A percentile compares a stretch with the other conserved stretches of the same genome.
Evolutionary conservation across 169 alveolate genomes (phyloP).

Genomic region (Plasmodium cynomolgi): DNA sequence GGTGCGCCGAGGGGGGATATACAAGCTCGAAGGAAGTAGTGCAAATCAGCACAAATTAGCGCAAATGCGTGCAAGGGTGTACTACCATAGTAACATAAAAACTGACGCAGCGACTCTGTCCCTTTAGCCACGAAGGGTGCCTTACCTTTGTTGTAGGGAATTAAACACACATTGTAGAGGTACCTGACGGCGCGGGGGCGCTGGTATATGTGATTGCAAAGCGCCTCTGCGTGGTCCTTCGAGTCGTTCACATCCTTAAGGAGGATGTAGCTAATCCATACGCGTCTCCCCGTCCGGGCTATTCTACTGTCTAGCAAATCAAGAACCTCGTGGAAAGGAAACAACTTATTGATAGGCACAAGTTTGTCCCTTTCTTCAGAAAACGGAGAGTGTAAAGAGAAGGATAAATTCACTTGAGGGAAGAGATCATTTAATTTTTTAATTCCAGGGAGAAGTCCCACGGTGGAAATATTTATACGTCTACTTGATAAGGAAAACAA

Average conservation of each 20-base stretch:
- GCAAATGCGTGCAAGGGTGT: neutral
- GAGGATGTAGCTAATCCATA: slow-evolving; percentile 89
- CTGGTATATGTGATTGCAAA: slow-evolving; percentile 76
- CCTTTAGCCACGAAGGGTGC: slow-evolving; percentile 16
- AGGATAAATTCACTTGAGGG: slow-evolving; percentile 89
- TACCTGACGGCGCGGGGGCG: slow-evolving; percentile 80
- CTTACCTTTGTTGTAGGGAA: slow-evolving; percentile 84
- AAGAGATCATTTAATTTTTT: slow-evolving; percentile 83
- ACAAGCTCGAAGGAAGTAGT: neutral
- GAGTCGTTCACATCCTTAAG: slow-evolving; percentile 86
- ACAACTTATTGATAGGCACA: slow-evolving; percentile 87
- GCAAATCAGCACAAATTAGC: neutral
- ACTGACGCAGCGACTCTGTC: neutral
- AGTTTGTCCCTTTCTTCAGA: slow-evolving; percentile 78
- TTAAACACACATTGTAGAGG: slow-evolving; percentile 81
- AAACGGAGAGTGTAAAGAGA: slow-evolving; percentile 89
- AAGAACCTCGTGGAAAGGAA: slow-evolving; percentile 88
- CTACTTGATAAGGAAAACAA: slow-evolving; percentile 85
- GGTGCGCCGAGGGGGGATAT: neutral
- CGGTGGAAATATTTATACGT: slow-evolving; percentile 86
- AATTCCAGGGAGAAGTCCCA: slow-evolving; percentile 90
- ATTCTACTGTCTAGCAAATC: slow-evolving; percentile 87
- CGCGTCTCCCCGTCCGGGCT: slow-evolving; percentile 86
- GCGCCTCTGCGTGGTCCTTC: slow-evolving; percentile 83
- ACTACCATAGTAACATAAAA: neutral